Conservation (phyloP, 441 rosid species). For the Gossypium schwendimanii region DNA sequence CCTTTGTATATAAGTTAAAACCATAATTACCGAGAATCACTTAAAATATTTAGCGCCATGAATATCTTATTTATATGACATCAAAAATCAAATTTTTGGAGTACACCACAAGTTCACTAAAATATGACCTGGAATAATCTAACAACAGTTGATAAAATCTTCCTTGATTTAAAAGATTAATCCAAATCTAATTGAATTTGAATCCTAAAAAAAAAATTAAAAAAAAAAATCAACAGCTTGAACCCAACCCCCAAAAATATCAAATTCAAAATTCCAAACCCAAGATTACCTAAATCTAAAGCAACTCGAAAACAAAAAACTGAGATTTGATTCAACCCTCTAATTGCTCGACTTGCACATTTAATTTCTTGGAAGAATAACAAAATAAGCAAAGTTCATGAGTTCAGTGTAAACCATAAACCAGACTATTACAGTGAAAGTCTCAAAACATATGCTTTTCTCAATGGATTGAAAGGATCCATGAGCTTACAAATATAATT, state of each 20-base stretch:
- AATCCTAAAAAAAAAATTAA: too few relatives aligned
- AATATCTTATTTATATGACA: too few relatives aligned
- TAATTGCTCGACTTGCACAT: not conserved
- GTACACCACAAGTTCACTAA: too few relatives aligned
- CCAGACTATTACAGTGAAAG: not conserved
- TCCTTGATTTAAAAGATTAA: not conserved
- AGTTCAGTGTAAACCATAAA: not conserved
- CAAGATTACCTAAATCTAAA: not conserved
- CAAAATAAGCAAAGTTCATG: constrained; percentile 1
- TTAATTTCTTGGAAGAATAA: not conserved
- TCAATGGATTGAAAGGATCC: not conserved
- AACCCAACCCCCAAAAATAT: not conserved
- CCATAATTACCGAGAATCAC: too few relatives aligned
- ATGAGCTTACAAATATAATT: not conserved
- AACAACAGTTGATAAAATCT: not conserved
- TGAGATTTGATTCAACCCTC: not conserved
- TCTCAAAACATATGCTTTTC: not conserved
- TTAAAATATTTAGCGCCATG: too few relatives aligned
- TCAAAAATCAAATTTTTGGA: too few relatives aligned
- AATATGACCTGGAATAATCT: not conserved
- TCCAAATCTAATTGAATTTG: not conserved
- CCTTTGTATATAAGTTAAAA: too few relatives aligned
- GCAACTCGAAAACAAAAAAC: not conserved
- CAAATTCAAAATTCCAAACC: not conserved
- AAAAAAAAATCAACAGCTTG: not conserved